Conservation (phyloP, 225 moss, liverwort and hornwort genomes). For the Rhytidiadelphus loreus region DNA sequence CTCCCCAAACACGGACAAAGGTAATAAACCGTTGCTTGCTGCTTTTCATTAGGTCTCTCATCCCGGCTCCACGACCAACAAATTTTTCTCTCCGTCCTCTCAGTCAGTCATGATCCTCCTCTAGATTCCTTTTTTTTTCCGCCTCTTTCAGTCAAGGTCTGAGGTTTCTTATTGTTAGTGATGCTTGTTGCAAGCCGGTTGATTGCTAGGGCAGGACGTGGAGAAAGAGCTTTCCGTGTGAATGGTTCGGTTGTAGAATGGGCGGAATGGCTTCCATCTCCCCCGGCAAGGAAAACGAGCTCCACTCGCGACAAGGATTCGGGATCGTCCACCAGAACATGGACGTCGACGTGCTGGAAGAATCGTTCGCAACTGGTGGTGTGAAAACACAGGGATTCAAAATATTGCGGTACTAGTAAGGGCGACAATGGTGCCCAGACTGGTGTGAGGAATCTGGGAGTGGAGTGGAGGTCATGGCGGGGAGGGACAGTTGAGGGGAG, state of each 20-base stretch:
- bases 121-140: neutral
- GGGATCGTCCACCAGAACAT: neutral
- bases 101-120: neutral
- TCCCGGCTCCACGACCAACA: neutral
- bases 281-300: neutral
- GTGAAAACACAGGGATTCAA: neutral
- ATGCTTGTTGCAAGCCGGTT: neutral
- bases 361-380: neutral
- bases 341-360: neutral
- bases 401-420: neutral
- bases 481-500: neutral
- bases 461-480: neutral
- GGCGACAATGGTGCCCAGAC: neutral
- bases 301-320: neutral
- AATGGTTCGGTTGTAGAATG: neutral
- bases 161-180: neutral
- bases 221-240: neutral
- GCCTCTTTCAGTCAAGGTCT: neutral
- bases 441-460: neutral
- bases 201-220: neutral
- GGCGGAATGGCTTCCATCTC: constrained; percentile 6
- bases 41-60: neutral
- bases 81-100: neutral
- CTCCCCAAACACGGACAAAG: neutral
- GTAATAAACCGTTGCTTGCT: neutral